Base-by-base conservation (phyloP, 768 basidiomycete species). In the Panaeolus papilionaceus region DNA sequence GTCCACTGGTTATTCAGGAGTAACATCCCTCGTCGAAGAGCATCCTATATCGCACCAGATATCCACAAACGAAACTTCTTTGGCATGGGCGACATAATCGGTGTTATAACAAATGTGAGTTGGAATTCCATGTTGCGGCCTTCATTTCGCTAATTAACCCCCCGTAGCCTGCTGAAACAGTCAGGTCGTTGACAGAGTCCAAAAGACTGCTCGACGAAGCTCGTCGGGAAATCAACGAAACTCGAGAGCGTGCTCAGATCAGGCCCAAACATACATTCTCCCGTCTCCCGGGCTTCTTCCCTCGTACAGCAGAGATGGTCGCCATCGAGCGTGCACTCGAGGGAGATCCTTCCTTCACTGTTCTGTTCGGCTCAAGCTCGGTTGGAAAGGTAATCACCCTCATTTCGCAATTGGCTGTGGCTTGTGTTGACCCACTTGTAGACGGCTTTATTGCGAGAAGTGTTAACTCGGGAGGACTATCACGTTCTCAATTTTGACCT, bases 401-500 rank as follows among this genome's bases (percentile, higher is more conserved):
- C 61, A 14, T 14, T 23, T 18, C 40, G 37, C 45, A 20, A 39
- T 40, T 11, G 64, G 10, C 20, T 28, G 67, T 39, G 40, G 67
- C 33, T 49, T 40, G 58, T 49, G 47, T 26, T 42, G 62, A 12
- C 51, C 47, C 23, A 39, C 64, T 62, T 38, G 28, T 71, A 93
- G 89, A 95, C 94, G 5, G 88, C 91, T 0, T 84, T 95, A 8
- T 82, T 95, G 12, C 86, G 93, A 54, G 91, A 95, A 77, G 87
- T 94, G 33, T 86, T 95, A 28, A 88, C 88, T 11, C 80, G 82
- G 20, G 84, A 88, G 10, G 81, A 80, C 62, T 95, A 91, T 73
- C 92, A 93, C 78, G 92, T 94, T 64, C 84, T 94, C 61, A 91
- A 93, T 73, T 92, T 95, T 70, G 93, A 95, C 76, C 82, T 95